These are phyloP conservation scores for Thraustochytrium striatum DNA, from an alignment of 352 stramenopile genomes.

Conservation along the genomic window DNA sequence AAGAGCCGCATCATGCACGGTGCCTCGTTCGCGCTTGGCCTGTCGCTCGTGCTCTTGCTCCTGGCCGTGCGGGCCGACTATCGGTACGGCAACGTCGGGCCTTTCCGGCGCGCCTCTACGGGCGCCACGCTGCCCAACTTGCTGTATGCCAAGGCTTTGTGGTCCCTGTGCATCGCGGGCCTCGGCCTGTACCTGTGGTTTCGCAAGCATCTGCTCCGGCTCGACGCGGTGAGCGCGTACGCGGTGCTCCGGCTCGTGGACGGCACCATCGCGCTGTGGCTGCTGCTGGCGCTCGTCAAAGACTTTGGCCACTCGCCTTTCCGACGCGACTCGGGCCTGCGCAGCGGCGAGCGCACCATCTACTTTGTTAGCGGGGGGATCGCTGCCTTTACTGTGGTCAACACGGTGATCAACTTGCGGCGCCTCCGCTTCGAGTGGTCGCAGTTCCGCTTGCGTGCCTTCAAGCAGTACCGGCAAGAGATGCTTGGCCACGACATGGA, in stretches of 20 bases:
- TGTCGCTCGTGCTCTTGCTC: slow-evolving; percentile 8
- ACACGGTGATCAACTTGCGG: neutral
- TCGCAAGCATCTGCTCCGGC: neutral
- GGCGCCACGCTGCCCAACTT: neutral
- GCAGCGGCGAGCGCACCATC: neutral
- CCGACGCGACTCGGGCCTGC: neutral
- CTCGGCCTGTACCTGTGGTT: slow-evolving; percentile 14
- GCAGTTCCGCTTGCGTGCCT: neutral
- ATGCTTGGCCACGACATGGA: no score
- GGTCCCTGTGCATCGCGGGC: neutral
- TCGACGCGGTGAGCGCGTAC: neutral
- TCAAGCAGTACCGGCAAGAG: neutral
- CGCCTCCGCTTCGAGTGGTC: slow-evolving; percentile 1
- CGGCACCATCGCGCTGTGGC: slow-evolving; percentile 10
- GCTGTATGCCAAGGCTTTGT: slow-evolving; percentile 8
- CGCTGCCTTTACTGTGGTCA: neutral
- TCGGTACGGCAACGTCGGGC: neutral
- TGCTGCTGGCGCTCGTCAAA: slow-evolving; percentile 4
- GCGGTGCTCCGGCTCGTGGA: neutral
- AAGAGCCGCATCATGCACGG: slow-evolving; percentile 36
- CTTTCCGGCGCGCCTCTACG: neutral
- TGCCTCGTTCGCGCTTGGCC: neutral
- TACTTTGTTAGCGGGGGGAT: slow-evolving; percentile 21
- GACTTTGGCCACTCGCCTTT: slow-evolving; percentile 19
- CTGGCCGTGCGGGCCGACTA: neutral